A percentile compares a stretch with the other conserved stretches of the same genome.
Evolutionary conservation across 1,284 basidiomycete species (phyloP).

Genomic region (Ceratobasidium sp.): DNA sequence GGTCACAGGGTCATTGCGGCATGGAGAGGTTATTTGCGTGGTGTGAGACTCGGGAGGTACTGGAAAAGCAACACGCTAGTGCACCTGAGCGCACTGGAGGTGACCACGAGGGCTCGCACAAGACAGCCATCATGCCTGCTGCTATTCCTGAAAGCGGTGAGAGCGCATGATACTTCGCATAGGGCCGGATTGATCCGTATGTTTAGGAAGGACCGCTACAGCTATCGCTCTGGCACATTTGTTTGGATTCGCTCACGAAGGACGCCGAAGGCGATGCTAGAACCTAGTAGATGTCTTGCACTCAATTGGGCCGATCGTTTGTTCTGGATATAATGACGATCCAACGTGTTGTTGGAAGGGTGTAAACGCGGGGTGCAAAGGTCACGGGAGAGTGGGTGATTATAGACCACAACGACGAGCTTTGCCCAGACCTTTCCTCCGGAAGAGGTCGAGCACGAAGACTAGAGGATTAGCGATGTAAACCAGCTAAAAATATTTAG

Average conservation of each 20-base stretch:
- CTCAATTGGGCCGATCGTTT: too few species aligned
- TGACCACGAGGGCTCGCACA: constrained; percentile 67
- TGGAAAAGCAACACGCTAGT: constrained; percentile 50
- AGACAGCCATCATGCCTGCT: constrained; percentile 89
- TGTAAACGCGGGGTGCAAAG: too few species aligned
- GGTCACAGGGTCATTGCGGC: constrained; percentile 84
- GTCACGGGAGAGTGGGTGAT: too few species aligned
- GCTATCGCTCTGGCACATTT: constrained; percentile 83
- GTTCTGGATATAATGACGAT: too few species aligned
- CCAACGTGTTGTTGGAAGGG: too few species aligned
- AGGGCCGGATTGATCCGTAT: neutral
- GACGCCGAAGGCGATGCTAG: too few species aligned
- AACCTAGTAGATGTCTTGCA: too few species aligned
- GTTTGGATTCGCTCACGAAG: constrained; percentile 81
- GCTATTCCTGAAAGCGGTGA: constrained; percentile 93
- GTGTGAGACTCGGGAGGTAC: constrained; percentile 67
- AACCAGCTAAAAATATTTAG: too few species aligned
- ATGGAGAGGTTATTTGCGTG: constrained; percentile 85
- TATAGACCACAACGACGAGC: too few species aligned
- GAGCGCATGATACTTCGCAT: constrained; percentile 55
- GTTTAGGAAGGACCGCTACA: constrained; percentile 88
- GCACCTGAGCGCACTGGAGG: constrained; percentile 40
- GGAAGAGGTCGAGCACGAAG: too few species aligned
- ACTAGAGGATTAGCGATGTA: too few species aligned
- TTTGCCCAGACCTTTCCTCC: too few species aligned